Evolutionary conservation across 192 early-diverging fungal genomes (phyloP).

Genomic region (Dissophora ornata): DNA sequence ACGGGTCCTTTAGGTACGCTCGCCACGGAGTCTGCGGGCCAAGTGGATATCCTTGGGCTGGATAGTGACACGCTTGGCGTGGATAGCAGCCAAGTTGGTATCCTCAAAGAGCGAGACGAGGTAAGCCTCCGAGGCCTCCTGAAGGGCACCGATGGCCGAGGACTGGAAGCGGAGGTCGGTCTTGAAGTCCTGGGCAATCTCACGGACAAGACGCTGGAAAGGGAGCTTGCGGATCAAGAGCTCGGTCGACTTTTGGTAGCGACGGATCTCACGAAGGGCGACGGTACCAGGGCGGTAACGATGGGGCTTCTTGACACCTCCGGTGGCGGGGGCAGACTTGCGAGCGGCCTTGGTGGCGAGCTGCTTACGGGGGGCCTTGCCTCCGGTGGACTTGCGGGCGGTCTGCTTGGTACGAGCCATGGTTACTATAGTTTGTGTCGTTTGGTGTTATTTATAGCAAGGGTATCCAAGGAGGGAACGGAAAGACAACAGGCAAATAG

Average conservation of each 20-base stretch:
- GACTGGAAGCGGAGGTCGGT: conserved; percentile 99
- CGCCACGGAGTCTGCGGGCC: conserved; percentile 94
- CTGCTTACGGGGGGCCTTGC: conserved; percentile 99
- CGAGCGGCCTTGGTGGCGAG: conserved; percentile 97
- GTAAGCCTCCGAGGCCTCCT: conserved; percentile 98
- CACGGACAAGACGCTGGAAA: conserved; percentile 95
- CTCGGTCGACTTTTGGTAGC: conserved; percentile 97
- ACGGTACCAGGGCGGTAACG: conserved; percentile 92
- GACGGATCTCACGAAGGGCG: conserved; percentile 92
- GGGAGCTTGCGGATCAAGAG: conserved; percentile 93
- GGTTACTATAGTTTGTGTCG: too few species aligned
- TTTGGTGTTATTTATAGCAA: conserved; percentile 63
- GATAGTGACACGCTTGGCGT: conserved; percentile 99
- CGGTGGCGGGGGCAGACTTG: conserved; percentile 93
- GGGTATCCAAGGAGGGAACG: conserved; percentile 59
- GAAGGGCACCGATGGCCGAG: conserved; percentile 98
- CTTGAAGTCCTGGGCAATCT: conserved; percentile 99
- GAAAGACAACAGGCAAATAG: too few species aligned
- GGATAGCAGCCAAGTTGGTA: conserved; percentile 99
- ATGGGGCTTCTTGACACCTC: conserved; percentile 96
- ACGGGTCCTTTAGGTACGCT: conserved; percentile 76
- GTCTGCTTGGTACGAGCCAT: conserved; percentile 88
- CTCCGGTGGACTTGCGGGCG: conserved; percentile 98
- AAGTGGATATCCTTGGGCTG: conserved; percentile 99
- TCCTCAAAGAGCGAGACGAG: conserved; percentile 93